phyloP scores from a whole-genome alignment of 208 protist genomes.

The Crithidia sp. region DNA sequence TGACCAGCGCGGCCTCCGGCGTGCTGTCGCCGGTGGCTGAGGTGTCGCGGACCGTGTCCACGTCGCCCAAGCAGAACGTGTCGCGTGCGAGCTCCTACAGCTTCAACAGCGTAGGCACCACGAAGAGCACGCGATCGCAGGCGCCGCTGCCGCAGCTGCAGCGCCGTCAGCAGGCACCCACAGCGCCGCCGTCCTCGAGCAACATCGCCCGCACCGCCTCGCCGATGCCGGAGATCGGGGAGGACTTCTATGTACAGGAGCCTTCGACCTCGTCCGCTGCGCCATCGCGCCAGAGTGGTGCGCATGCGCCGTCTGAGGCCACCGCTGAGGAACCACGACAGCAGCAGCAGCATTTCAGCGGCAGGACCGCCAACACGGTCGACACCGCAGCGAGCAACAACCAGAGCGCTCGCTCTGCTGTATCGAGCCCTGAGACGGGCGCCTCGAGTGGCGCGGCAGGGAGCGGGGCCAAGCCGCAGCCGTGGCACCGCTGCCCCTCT shows the following conservation, averaged over 20 bases:
- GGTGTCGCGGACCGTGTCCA: background rate
- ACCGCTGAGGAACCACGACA: background rate
- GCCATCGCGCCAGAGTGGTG: background rate
- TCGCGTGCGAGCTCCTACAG: constrained; percentile 17
- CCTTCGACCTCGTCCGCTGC: background rate
- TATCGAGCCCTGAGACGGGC: too few relatives aligned
- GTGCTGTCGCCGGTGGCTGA: background rate
- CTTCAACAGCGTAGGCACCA: constrained; percentile 13
- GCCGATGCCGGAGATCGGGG: constrained; percentile 8
- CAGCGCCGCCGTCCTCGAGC: background rate
- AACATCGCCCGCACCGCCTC: background rate
- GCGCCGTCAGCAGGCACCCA: background rate
- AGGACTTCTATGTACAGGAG: constrained; percentile 1
- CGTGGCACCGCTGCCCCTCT: constrained; percentile 25
- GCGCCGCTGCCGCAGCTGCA: background rate
- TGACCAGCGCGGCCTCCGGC: background rate
- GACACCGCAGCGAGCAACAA: too few relatives aligned
- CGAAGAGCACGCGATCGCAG: background rate
- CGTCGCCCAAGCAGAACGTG: background rate
- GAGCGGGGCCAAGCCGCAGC: background rate
- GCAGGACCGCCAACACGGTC: too few relatives aligned
- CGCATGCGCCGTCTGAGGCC: background rate
- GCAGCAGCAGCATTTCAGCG: background rate
- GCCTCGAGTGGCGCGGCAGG: too few relatives aligned
- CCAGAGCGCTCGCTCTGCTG: too few relatives aligned